Percentiles rank a stretch among this genome's conserved stretches.
phyloP scores from a whole-genome alignment of 306 rosid genomes.

The Styphnolobium japonicum region DNA sequence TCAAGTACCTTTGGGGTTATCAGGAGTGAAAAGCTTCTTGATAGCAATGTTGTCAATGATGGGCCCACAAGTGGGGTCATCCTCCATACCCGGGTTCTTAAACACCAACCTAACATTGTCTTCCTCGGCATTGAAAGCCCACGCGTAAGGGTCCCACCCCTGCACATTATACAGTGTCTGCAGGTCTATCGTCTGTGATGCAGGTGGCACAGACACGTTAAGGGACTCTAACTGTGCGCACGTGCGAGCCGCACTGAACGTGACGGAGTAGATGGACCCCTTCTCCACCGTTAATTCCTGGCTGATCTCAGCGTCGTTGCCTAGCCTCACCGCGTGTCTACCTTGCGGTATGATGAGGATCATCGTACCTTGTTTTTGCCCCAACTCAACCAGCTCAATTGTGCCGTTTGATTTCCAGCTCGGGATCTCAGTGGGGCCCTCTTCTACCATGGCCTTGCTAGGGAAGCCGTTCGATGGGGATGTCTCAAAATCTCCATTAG shows the following conservation, averaged over 20 bases:
- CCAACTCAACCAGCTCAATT: conserved; percentile 71
- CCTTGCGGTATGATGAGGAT: conserved; percentile 93
- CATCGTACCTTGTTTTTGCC: conserved; percentile 96
- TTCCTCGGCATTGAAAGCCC: conserved; percentile 60
- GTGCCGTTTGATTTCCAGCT: conserved; percentile 78
- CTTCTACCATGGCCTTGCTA: conserved; percentile 40
- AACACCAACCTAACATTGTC: conserved; percentile 58
- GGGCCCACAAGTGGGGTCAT: conserved; percentile 99
- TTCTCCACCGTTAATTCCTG: conserved; percentile 75
- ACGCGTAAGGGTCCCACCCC: conserved; percentile 96
- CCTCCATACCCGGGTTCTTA: conserved; percentile 92
- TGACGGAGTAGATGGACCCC: conserved; percentile 72
- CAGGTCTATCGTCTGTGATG: conserved; percentile 82
- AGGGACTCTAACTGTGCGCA: conserved; percentile 88
- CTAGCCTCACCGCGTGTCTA: conserved; percentile 83
- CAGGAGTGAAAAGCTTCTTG: conserved; percentile 83
- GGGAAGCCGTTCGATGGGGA: conserved; percentile 75
- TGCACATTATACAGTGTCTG: conserved; percentile 87
- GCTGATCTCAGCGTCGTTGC: conserved; percentile 93
- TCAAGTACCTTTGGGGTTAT: conserved; percentile 73
- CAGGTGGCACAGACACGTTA: conserved; percentile 76
- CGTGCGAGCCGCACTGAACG: conserved; percentile 96
- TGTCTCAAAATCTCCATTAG: conserved; percentile 79
- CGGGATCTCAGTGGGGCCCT: conserved; percentile 54
- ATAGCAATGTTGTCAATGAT: conserved; percentile 82